Evolutionary conservation across 257 asterid genomes (phyloP), one percentile per base, ranked within the genome.

Genomic region (Forsythia suspensa): DNA sequence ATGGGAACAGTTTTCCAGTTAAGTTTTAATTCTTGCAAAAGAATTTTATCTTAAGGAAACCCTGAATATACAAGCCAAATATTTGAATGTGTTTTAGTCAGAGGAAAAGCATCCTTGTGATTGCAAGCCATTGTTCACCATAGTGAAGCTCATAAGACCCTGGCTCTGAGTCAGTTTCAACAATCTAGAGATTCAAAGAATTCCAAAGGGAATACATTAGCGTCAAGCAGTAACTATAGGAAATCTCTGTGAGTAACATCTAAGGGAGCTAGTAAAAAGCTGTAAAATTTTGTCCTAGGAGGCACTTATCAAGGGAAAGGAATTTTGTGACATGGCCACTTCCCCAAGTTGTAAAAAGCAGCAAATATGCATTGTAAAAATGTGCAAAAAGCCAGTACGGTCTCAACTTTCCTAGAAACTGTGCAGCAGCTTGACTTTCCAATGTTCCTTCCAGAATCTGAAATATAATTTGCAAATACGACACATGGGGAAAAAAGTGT

Each of bases 331-430:
- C 51, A 48, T 86, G 86, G 72, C 96, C 95, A 79, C 77, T 80
- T 88, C 90, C 51, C 90, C 94, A 77, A 93, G 98, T 84, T 91
- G 94, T 76, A 91, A 96, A 77, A 92, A 84, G 98, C 99, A 80
- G 99, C 82, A 82, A 95, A 93, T 87, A 93, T 91, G 91, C 97
- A 95, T 85, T 95, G 98, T 80, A 95, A 79, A 85, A 41, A 6
- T 93, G 99, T 10, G 98, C 99, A 69, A 98, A 88, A 86, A 93
- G 89, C 98, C 98, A 95, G 84, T 90, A 79, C 57, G 99, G 98
- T 83, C 73, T 93, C 92, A 93, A 85, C 78, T 87, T 88, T 24
- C 86, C 87, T 87, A 95, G 81, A 89, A 95, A 86, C 71, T 87
- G 92, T 71, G 95, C 87, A 59, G 99, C 98, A 82, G 99, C 89